phyloP scores from a whole-genome alignment of 805 yeast species.

The Teunomyces atbi region DNA sequence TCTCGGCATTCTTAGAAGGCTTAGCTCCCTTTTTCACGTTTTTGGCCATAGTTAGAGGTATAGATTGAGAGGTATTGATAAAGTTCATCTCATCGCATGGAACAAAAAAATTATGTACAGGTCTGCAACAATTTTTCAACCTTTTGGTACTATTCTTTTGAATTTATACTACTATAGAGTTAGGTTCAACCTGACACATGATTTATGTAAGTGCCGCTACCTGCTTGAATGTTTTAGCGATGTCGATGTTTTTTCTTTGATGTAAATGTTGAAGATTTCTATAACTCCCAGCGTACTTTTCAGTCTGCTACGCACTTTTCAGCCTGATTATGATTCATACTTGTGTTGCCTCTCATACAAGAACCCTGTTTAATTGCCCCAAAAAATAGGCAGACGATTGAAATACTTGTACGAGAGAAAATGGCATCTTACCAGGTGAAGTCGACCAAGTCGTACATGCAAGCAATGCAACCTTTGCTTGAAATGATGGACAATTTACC shows the following conservation, averaged over 20 bases:
- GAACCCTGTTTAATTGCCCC: not conserved
- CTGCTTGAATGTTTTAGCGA: too few species aligned
- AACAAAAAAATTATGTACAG: conserved; percentile 2
- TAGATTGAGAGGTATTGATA: not conserved
- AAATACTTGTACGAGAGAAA: not conserved
- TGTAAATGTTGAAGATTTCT: not conserved
- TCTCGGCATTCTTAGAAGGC: conserved; percentile 18
- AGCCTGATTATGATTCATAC: conserved; percentile 4
- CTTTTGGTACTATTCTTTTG: too few species aligned
- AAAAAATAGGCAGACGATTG: not conserved
- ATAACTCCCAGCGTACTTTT: not conserved
- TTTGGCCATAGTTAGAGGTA: conserved; percentile 9
- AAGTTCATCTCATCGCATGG: conserved; percentile 9
- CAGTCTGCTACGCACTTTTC: not conserved
- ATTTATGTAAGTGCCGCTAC: too few species aligned
- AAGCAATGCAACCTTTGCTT: conserved; percentile 74
- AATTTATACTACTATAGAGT: too few species aligned
- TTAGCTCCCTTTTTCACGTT: conserved; percentile 9
- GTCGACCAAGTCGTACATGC: conserved; percentile 74
- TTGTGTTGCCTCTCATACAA: not conserved
- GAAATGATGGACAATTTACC: conserved; percentile 39
- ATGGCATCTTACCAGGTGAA: conserved; percentile 47
- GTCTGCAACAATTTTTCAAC: not conserved
- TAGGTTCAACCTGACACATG: too few species aligned
- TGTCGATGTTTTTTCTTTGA: not conserved